phyloP scores from a whole-genome alignment of 164 flowering plant genomes.

The Stephania cephalantha region DNA sequence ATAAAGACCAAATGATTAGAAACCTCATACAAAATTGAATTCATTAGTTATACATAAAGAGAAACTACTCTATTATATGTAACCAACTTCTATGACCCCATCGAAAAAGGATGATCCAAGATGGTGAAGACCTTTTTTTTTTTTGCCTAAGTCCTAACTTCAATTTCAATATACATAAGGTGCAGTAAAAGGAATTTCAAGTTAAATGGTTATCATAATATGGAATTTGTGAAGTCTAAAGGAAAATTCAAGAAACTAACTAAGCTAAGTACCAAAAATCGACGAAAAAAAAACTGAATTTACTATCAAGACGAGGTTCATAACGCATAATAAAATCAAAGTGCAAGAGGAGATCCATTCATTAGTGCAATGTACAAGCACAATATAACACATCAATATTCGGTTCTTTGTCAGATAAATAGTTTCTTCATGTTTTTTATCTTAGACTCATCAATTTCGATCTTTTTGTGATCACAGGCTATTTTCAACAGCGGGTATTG shows the following conservation, averaged over 20 bases:
- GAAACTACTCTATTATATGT: background rate
- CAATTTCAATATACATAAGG: too few relatives aligned
- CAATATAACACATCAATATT: background rate
- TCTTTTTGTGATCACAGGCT: background rate
- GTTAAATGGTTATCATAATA: background rate
- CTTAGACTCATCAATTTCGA: too few relatives aligned
- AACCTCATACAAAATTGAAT: background rate
- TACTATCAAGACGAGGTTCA: background rate
- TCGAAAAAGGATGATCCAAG: background rate
- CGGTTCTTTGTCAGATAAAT: background rate
- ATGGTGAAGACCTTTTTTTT: background rate
- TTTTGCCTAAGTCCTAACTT: too few relatives aligned
- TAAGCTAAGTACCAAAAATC: background rate
- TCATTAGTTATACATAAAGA: background rate
- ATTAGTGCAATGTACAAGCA: background rate
- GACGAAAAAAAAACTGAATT: background rate
- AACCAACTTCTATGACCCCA: background rate
- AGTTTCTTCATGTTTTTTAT: too few relatives aligned
- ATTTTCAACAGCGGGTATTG: background rate
- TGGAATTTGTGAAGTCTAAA: background rate
- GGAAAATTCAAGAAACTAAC: background rate
- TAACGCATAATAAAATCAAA: background rate
- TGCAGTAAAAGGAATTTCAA: background rate
- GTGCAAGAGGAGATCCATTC: background rate
- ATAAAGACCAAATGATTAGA: slow-evolving; percentile 10